These are phyloP conservation scores for Gossypium herbaceum DNA, from an alignment of 345 rosid species.

Conservation along the genomic window DNA sequence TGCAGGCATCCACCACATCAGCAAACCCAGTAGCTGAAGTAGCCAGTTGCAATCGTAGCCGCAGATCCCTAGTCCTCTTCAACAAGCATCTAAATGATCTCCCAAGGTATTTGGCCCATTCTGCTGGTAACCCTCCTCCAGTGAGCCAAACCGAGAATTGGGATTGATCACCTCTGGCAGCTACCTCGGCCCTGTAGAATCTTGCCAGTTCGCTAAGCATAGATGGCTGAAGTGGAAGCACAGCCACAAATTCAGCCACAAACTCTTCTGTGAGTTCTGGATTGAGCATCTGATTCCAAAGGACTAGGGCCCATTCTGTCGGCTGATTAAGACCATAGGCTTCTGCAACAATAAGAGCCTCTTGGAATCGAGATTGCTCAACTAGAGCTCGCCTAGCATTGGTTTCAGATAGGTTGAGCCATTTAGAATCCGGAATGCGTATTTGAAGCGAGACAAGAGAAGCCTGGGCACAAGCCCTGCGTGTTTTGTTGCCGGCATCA, in stretches of 20 bases:
- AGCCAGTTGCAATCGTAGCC: conserved; percentile 76
- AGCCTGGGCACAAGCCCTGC: conserved; percentile 82
- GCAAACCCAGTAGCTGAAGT: conserved; percentile 70
- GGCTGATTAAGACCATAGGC: conserved; percentile 96
- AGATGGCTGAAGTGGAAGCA: conserved; percentile 83
- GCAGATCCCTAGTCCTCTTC: conserved; percentile 77
- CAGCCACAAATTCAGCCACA: conserved; percentile 90
- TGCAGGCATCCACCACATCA: conserved; percentile 58
- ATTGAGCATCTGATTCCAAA: conserved; percentile 93
- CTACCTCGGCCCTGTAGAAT: conserved; percentile 83
- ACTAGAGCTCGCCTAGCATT: conserved; percentile 84
- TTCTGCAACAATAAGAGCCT: conserved; percentile 94
- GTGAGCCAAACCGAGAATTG: conserved; percentile 95
- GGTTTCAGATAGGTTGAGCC: conserved; percentile 83
- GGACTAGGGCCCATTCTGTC: conserved; percentile 87
- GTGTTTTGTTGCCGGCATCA: conserved; percentile 94
- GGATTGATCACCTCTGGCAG: conserved; percentile 92
- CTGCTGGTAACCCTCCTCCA: conserved; percentile 89
- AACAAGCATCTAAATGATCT: conserved; percentile 90
- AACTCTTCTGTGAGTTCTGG: conserved; percentile 88
- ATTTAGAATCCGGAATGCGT: conserved; percentile 88
- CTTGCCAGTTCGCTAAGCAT: conserved; percentile 84
- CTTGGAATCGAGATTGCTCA: conserved; percentile 89
- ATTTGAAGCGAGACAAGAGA: conserved; percentile 92
- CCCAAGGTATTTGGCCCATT: conserved; percentile 86